Evolutionary conservation across 2,329 filamentous ascomycete species (phyloP).

Genomic region (Rhynchosporium secalis): DNA sequence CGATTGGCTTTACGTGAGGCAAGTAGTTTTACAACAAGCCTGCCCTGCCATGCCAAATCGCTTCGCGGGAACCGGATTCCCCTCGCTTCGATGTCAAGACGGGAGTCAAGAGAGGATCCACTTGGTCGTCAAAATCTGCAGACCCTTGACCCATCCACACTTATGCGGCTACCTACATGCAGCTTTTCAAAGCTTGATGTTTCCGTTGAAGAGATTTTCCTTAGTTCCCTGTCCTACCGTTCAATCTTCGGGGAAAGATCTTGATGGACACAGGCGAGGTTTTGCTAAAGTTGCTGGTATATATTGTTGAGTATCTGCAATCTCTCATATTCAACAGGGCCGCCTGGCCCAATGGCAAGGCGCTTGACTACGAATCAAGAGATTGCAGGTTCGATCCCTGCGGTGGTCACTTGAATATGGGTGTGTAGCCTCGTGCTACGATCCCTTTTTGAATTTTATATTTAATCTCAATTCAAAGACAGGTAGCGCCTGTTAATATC

Average conservation of each 20-base stretch:
- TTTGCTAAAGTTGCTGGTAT: neutral
- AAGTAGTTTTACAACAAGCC: too few relatives aligned
- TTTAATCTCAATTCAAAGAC: too few relatives aligned
- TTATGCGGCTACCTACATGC: neutral
- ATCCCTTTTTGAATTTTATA: neutral
- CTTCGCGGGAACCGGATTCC: too few relatives aligned
- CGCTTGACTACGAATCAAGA: constrained; percentile 54
- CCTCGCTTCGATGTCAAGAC: too few relatives aligned
- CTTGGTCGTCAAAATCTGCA: neutral
- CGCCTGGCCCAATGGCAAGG: constrained; percentile 50
- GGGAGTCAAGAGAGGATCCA: neutral
- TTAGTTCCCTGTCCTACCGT: neutral
- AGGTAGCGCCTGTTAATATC: neutral
- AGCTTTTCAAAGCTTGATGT: constrained; percentile 6
- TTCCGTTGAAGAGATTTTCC: neutral
- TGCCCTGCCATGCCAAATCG: too few relatives aligned
- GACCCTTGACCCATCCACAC: constrained; percentile 7
- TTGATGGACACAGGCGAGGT: neutral
- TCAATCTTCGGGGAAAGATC: neutral
- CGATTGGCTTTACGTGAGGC: too few relatives aligned
- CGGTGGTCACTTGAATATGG: constrained; percentile 31
- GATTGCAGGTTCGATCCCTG: constrained; percentile 50
- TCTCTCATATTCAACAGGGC: constrained; percentile 12
- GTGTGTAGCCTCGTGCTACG: neutral
- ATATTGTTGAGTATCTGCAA: neutral